Percentiles rank a stretch among this genome's conserved stretches.
phyloP scores from a whole-genome alignment of 768 basidiomycete species.

The Calocera cornea region DNA sequence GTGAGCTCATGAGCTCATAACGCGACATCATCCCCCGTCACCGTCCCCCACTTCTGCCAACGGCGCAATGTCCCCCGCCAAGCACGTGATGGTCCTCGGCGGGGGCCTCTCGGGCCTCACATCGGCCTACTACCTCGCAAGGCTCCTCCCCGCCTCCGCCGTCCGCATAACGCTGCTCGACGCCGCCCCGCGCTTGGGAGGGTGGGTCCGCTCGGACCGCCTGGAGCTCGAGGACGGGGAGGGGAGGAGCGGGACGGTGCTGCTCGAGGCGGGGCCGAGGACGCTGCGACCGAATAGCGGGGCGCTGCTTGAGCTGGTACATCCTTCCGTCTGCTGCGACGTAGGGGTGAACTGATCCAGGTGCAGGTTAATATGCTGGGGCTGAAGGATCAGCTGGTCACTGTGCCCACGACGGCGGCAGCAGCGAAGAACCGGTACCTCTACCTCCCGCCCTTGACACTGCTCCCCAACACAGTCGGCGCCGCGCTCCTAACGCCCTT shows the following conservation, averaged over 20 bases:
- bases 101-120: conserved; percentile 74
- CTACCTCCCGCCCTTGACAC: conserved; percentile 27
- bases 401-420: conserved; percentile 49
- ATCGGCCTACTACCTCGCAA: conserved; percentile 61
- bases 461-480: conserved; percentile 33
- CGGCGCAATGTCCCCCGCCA: not conserved
- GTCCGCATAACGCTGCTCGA: conserved; percentile 55
- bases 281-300: conserved; percentile 68
- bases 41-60: not conserved
- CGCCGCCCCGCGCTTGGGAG: conserved; percentile 49
- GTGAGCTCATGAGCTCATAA: too few relatives aligned
- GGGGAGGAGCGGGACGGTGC: conserved; percentile 28
- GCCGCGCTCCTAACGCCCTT: conserved; percentile 30
- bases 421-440: conserved; percentile 46
- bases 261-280: conserved; percentile 77
- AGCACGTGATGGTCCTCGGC: conserved; percentile 49
- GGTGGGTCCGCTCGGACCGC: conserved; percentile 66
- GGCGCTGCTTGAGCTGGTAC: conserved; percentile 65
- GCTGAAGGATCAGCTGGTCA: conserved; percentile 46
- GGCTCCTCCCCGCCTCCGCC: conserved; percentile 43
- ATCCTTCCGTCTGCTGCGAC: conserved; percentile 19
- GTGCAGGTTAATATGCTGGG: conserved; percentile 62
- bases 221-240: conserved; percentile 29
- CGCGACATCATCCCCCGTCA: too few relatives aligned
- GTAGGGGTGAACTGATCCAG: not conserved